Base-by-base conservation (phyloP, 202 grass and related monocot species). In the Setaria viridis region DNA sequence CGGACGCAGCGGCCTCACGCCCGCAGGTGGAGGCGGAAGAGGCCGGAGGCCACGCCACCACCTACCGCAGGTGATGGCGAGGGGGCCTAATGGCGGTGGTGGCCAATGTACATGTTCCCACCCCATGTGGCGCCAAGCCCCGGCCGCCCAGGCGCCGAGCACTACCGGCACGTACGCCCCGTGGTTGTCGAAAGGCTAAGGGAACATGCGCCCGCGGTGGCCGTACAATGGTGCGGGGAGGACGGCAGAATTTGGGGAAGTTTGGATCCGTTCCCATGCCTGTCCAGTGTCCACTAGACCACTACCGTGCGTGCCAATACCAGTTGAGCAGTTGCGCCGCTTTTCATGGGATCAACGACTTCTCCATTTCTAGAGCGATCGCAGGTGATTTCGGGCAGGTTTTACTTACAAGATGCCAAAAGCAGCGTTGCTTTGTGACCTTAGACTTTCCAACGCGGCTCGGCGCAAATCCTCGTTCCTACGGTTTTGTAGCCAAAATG, bases 171-270 rank as follows among this genome's bases (percentile, higher is more conserved):
- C 21, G 59, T 79, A 33, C 58, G 42, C 6, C 9, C 43, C 34
- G 32, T 71, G 2, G 35, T 2, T 74, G 48, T n/a, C 46, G 3
- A 56, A 47, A 86, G 6, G 49, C 50, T 66, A 41, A 3, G 54
- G 11, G 6, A 74, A 80, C 62, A 60, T 76, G 82, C 55, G 72
- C 9, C 9, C 71, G 46, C 66, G 33, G 59, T 67, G 33, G 63
- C 7, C 5, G 51, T 9, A 42, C 32, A 60, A 1, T 4, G 53
- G 34, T 11, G 20, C 20, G 20, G 17, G 9, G 59, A 25, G 19
- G 7, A 9, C 46, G 14, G 15, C 7, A 1, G 58, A 8, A 30
- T 14, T 47, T 33, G 35, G 7, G 0, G 16, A 10, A 39, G 37
- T 62, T 65, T 13, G 16, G 45, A 33, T n/a, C 84, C 7, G 42